These are phyloP conservation scores for Cytospora piceae DNA, from an alignment of 2,329 filamentous ascomycete species.

Conservation along the genomic window DNA sequence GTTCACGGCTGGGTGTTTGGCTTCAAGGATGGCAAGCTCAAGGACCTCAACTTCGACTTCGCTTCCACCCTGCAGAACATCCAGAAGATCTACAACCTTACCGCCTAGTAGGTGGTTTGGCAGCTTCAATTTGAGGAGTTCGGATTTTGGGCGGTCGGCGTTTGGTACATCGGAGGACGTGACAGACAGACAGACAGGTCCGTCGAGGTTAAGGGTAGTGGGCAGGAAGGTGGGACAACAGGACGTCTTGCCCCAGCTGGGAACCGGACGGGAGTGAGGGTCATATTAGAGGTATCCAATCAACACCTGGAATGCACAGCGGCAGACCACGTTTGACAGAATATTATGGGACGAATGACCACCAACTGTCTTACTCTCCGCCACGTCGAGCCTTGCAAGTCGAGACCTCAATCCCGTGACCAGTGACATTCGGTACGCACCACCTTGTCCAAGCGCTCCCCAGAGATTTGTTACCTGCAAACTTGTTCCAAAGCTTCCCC, in stretches of 20 bases:
- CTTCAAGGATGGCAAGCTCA: constrained; percentile 67
- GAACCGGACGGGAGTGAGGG: not conserved
- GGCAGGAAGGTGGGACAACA: not conserved
- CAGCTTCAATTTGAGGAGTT: not conserved
- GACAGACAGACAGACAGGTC: not conserved
- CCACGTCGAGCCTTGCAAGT: too few relatives aligned
- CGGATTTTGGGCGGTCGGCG: not conserved
- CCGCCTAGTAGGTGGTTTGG: constrained; percentile 19
- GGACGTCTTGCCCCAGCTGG: not conserved
- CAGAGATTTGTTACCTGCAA: too few relatives aligned
- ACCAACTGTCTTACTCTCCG: not conserved
- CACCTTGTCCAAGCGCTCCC: not conserved
- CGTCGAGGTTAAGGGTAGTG: not conserved
- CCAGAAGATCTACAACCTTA: constrained; percentile 64
- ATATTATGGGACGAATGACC: not conserved
- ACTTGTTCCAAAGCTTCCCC: too few relatives aligned
- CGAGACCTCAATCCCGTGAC: not conserved
- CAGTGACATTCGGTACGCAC: not conserved
- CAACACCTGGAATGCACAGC: not conserved
- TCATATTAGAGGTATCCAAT: not conserved
- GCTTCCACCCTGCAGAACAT: constrained; percentile 54
- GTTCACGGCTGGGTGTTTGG: constrained; percentile 78
- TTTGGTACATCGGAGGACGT: not conserved
- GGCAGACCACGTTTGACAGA: not conserved
- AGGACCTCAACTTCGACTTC: constrained; percentile 62